Evolutionary conservation across 257 asterid species (phyloP).

Genomic region (Penstemon barbatus): DNA sequence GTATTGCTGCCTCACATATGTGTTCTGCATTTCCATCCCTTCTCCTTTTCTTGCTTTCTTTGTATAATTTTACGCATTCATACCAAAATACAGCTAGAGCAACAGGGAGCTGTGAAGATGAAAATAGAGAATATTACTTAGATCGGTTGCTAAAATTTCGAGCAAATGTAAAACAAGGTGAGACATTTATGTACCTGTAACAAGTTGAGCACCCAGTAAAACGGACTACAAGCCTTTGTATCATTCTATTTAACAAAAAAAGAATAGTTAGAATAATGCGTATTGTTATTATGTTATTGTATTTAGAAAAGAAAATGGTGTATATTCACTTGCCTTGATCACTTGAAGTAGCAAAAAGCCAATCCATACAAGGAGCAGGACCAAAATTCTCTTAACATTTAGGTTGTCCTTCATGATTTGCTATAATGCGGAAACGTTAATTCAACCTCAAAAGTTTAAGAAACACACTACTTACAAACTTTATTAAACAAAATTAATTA

Average conservation of each 20-base stretch:
- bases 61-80: slow-evolving; percentile 75
- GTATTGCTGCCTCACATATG: slow-evolving; percentile 84
- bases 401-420: slow-evolving; percentile 64
- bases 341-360: slow-evolving; percentile 85
- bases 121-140: not conserved
- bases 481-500: not conserved
- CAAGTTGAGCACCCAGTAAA: slow-evolving; percentile 77
- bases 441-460: not conserved
- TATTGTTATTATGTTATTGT: too few species aligned
- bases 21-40: slow-evolving; percentile 57
- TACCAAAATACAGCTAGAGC: slow-evolving; percentile 67
- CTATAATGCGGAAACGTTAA: slow-evolving; percentile 40
- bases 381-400: slow-evolving; percentile 48
- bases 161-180: not conserved
- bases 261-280: too few species aligned
- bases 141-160: too few species aligned
- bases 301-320: too few species aligned
- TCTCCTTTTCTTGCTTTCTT: slow-evolving; percentile 84
- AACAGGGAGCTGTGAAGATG: slow-evolving; percentile 59
- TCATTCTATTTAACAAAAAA: slow-evolving; percentile 53
- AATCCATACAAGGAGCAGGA: slow-evolving; percentile 66
- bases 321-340: slow-evolving; percentile 63
- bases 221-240: slow-evolving; percentile 48
- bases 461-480: not conserved
- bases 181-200: slow-evolving; percentile 55